Evolutionary conservation across 2,329 filamentous ascomycete genomes (phyloP).

Genomic region (Tolypocladium amazonense): DNA sequence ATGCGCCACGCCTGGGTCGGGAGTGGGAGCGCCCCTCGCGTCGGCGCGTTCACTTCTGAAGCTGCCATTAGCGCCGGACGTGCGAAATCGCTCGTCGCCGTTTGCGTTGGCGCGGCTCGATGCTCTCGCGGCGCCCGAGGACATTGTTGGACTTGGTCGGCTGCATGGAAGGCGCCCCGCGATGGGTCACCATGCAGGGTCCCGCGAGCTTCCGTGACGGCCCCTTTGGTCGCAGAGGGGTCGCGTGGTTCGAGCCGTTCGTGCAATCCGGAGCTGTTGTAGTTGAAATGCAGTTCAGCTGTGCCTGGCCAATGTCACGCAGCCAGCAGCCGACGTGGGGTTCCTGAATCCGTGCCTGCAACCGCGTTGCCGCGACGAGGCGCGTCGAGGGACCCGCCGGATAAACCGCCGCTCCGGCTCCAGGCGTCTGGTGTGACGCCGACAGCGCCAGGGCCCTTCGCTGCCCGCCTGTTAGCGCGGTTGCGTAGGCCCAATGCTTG

Average conservation of each 20-base stretch:
- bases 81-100: conserved; percentile 27
- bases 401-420: background rate
- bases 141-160: conserved; percentile 25
- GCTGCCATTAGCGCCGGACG: conserved; percentile 20
- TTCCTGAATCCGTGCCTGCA: background rate
- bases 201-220: background rate
- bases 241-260: background rate
- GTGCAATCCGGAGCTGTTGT: background rate
- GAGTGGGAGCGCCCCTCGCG: conserved; percentile 24
- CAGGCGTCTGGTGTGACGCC: background rate
- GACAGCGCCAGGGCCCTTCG: background rate
- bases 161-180: conserved; percentile 21
- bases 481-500: conserved; percentile 30
- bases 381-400: background rate
- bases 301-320: background rate
- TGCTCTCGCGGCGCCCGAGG: conserved; percentile 28
- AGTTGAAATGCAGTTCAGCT: background rate
- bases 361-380: background rate
- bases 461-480: conserved; percentile 1
- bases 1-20: conserved; percentile 32
- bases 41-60: conserved; percentile 24
- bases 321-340: background rate
- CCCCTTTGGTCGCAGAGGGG: background rate
- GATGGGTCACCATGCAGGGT: background rate
- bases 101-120: conserved; percentile 33